phyloP scores from a whole-genome alignment of 108 stramenopile genomes.

The Fragilaria radians region DNA sequence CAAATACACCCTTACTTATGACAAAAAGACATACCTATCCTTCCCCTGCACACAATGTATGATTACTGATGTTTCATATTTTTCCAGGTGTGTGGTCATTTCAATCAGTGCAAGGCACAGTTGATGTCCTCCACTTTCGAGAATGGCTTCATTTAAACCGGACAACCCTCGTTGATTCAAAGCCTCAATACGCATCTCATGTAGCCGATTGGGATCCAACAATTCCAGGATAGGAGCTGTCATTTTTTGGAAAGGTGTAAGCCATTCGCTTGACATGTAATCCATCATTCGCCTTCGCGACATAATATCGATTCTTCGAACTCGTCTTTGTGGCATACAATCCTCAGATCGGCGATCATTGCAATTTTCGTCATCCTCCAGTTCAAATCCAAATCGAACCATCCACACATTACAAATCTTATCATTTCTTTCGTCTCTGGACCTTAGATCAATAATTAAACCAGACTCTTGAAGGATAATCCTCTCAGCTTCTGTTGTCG shows the following conservation, averaged over 20 bases:
- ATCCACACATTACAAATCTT: slow-evolving; percentile 22
- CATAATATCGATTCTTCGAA: slow-evolving; percentile 25
- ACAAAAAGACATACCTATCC: slow-evolving; percentile 20
- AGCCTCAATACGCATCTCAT: slow-evolving; percentile 20
- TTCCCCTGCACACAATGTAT: slow-evolving; percentile 56
- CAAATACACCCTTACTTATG: neutral
- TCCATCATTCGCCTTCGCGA: slow-evolving; percentile 7
- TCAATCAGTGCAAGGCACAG: slow-evolving; percentile 16
- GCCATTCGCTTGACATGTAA: slow-evolving; percentile 23
- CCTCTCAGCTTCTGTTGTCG: neutral
- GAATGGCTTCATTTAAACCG: slow-evolving; percentile 41
- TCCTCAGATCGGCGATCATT: neutral
- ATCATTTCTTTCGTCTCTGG: slow-evolving; percentile 25
- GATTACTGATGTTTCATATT: neutral
- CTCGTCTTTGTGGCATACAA: slow-evolving; percentile 4
- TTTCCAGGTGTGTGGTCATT: slow-evolving; percentile 30
- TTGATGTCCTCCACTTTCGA: slow-evolving; percentile 25
- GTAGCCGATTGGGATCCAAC: slow-evolving; percentile 13
- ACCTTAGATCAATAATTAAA: slow-evolving; percentile 33
- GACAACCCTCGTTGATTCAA: slow-evolving; percentile 29
- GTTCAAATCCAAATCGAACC: slow-evolving; percentile 5
- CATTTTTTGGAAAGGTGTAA: slow-evolving; percentile 9
- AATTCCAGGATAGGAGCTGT: neutral
- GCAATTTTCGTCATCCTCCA: slow-evolving; percentile 1
- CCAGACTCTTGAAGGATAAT: neutral